These are phyloP conservation scores for Tetracladium maxilliforme DNA, from an alignment of 2,329 filamentous ascomycete genomes.

Conservation along the genomic window DNA sequence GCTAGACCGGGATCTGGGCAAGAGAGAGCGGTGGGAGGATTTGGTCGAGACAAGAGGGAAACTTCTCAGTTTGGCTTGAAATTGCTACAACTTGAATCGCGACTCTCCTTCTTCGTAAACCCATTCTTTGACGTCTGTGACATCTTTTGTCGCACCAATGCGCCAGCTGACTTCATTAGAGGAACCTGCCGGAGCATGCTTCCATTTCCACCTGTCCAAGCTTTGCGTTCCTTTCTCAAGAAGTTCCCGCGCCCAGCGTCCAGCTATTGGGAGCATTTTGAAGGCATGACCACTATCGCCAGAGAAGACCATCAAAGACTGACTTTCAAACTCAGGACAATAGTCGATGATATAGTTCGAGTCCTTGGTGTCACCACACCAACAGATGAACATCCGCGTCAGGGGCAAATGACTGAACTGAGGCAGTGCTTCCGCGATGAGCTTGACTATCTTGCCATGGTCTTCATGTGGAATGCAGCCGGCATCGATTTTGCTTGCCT, in stretches of 20 bases:
- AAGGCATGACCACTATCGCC: conserved; percentile 37
- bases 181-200: too few relatives aligned
- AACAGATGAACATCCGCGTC: conserved; percentile 35
- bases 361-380: conserved; percentile 40
- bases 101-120: too few relatives aligned
- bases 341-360: conserved; percentile 34
- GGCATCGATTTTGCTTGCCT: too few relatives aligned
- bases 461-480: conserved; percentile 30
- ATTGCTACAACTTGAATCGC: too few relatives aligned
- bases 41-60: too few relatives aligned
- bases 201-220: conserved; percentile 27
- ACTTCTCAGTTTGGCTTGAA: too few relatives aligned
- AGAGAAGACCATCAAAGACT: conserved; percentile 30
- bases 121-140: too few relatives aligned
- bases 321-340: conserved; percentile 25
- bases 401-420: conserved; percentile 32
- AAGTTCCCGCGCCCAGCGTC: conserved; percentile 25
- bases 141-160: too few relatives aligned
- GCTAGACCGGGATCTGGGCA: too few relatives aligned
- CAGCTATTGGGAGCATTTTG: conserved; percentile 18
- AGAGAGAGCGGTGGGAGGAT: too few relatives aligned
- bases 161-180: too few relatives aligned
- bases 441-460: conserved; percentile 27
- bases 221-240: conserved; percentile 21
- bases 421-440: conserved; percentile 34